Base-by-base conservation (phyloP, 2,329 filamentous ascomycete species). In the Colletotrichum paranaense region DNA sequence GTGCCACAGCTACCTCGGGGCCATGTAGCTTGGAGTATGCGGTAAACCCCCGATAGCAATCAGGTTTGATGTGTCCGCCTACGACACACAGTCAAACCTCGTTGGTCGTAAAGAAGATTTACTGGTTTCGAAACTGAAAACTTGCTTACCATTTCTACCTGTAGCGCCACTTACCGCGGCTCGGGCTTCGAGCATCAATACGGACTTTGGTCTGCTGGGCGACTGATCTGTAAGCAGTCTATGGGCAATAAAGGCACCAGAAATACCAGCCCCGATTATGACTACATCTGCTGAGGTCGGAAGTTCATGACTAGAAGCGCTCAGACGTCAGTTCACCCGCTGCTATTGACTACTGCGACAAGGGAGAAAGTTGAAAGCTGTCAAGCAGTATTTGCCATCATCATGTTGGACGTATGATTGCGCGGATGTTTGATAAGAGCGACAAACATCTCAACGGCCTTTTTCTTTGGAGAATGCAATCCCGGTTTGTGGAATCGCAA, bases 1-100 rank as follows among this genome's bases (percentile, higher is more conserved):
- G 42, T 0, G 42, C 42, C 0, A 2, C 19, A 49, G 42, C 42
- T 49, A 49, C 19, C 0, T 49, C 4, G 0, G 42, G 0, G 19
- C 42, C 42, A 0, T 49, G 42, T 49, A 49, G 8, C 19, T 22
- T 49, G 19, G 19, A 22, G 7, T 49, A 49, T 9, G 42, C 42
- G 19, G 42, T 49, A 3, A 49, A 49, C 0, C 42, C 42, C 8
- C 42, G 42, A 19, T 49, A 49, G 1, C 42, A 49, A 22, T 49
- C 42, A 1, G 42, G 42, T 49, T 49, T 49, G 19, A 49, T 49
- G 1, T 49, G 42, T 49, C 42, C 42, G 1, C 42, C 42, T 49
- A 49, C 0, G 42, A 0, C 42, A 22, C 19, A 11, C 1, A 19
- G 19, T 49, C 42, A 49, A 49, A n/a, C 2, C 3, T 49, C 42